Conservation (phyloP, 345 rosid species). For the Erysimum cheiranthoides region DNA sequence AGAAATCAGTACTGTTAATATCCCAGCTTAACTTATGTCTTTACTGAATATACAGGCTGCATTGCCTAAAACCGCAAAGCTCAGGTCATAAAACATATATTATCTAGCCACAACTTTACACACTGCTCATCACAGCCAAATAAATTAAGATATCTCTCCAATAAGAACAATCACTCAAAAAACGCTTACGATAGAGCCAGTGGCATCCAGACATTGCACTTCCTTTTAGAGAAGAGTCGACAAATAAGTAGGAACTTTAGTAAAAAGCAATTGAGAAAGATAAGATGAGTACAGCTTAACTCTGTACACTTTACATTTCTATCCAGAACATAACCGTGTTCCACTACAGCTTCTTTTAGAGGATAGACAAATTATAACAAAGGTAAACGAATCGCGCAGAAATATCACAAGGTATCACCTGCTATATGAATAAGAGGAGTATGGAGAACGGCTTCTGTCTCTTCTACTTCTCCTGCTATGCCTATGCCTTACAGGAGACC, state of each 20-base stretch:
- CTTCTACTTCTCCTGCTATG: conserved; percentile 78
- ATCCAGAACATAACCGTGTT: conserved; percentile 39
- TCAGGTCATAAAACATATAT: conserved; percentile 16
- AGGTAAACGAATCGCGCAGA: conserved; percentile 25
- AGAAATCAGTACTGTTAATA: background rate
- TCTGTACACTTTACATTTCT: conserved; percentile 42
- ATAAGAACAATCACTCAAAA: conserved; percentile 11
- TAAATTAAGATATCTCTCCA: background rate
- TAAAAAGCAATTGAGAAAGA: conserved; percentile 31
- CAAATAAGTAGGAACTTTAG: background rate
- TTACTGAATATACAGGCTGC: conserved; percentile 20
- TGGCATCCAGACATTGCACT: conserved; percentile 16
- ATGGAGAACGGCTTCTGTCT: conserved; percentile 83
- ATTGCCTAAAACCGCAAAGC: conserved; percentile 1
- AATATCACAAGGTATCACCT: conserved; percentile 66
- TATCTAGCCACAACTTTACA: background rate
- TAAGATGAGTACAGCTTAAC: conserved; percentile 43
- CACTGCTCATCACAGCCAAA: background rate
- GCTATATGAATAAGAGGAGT: conserved; percentile 75
- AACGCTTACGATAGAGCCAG: conserved; percentile 1
- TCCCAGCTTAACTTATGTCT: background rate
- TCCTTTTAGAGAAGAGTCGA: background rate
- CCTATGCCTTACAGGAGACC: conserved; percentile 72
- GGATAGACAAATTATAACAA: conserved; percentile 20
- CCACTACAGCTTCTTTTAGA: conserved; percentile 42